A percentile compares a stretch with the other conserved stretches of the same genome.
Conservation (phyloP, 805 yeast genomes). For the Myxozyma udenii region DNA sequence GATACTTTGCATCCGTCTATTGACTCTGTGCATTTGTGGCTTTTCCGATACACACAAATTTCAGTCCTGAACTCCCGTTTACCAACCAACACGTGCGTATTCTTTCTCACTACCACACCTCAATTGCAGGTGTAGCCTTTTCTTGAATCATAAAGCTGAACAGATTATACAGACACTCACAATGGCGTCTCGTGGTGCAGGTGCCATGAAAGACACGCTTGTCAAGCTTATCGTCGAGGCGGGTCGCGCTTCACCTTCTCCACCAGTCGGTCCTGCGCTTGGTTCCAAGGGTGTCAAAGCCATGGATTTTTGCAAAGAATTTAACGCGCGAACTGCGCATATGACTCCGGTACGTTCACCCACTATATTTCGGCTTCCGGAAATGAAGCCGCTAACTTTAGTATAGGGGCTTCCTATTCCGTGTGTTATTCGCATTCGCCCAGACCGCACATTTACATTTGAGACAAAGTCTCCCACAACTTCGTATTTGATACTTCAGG, state of each 20-base stretch:
- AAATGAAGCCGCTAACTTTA: neutral
- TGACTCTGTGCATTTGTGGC: too few relatives aligned
- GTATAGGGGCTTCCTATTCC: conserved; percentile 78
- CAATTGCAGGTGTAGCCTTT: too few relatives aligned
- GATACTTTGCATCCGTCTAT: too few relatives aligned
- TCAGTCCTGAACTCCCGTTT: too few relatives aligned
- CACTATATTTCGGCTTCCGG: neutral
- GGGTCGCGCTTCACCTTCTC: conserved; percentile 97
- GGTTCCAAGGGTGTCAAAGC: conserved; percentile 99
- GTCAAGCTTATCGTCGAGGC: conserved; percentile 93
- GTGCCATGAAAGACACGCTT: conserved; percentile 52
- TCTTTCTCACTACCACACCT: too few relatives aligned
- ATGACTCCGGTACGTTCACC: conserved; percentile 49
- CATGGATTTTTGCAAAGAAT: conserved; percentile 96
- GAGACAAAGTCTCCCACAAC: conserved; percentile 91
- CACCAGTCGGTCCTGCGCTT: conserved; percentile 98
- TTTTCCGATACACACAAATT: too few relatives aligned
- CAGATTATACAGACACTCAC: neutral
- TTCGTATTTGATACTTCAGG: conserved; percentile 75
- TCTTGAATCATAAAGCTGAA: too few relatives aligned
- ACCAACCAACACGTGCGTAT: too few relatives aligned
- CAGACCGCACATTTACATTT: conserved; percentile 87
- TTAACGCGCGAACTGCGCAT: conserved; percentile 92
- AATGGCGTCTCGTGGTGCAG: conserved; percentile 13
- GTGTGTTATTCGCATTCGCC: conserved; percentile 74